Evolutionary conservation across 2,329 filamentous ascomycete genomes (phyloP).

Genomic region (Stagonosporopsis chrysanthemi): DNA sequence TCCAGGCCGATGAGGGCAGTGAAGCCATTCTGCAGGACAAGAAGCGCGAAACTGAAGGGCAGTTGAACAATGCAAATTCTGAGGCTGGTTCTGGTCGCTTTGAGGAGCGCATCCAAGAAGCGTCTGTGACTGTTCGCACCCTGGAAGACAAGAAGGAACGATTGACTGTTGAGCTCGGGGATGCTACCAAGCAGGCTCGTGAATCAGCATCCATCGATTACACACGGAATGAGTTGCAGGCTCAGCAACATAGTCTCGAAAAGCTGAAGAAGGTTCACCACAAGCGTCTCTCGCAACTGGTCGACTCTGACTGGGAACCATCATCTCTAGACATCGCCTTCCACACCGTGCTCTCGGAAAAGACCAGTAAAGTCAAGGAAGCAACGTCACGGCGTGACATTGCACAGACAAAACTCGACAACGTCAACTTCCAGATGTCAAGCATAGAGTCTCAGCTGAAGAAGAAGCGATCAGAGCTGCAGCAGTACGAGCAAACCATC

Average conservation of each 20-base stretch:
- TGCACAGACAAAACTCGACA: conserved; percentile 74
- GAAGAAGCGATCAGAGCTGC: conserved; percentile 68
- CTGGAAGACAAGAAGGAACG: conserved; percentile 76
- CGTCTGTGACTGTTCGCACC: conserved; percentile 69
- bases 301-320: conserved; percentile 73
- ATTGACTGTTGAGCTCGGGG: conserved; percentile 80
- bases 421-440: conserved; percentile 76
- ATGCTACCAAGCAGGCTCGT: conserved; percentile 80
- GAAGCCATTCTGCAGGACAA: conserved; percentile 79
- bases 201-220: conserved; percentile 86
- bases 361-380: conserved; percentile 65
- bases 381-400: conserved; percentile 75
- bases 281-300: conserved; percentile 69
- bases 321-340: conserved; percentile 75
- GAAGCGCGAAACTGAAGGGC: conserved; percentile 71
- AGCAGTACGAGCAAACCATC: conserved; percentile 68
- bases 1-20: conserved; percentile 85
- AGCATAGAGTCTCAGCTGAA: conserved; percentile 69
- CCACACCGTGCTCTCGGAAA: conserved; percentile 67
- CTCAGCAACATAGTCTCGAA: conserved; percentile 76
- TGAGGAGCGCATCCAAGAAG: conserved; percentile 73
- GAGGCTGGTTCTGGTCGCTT: conserved; percentile 70
- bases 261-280: conserved; percentile 79
- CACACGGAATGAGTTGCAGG: conserved; percentile 79
- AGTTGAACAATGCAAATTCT: conserved; percentile 68